Base-by-base conservation (phyloP, 2,329 filamentous ascomycete genomes). In the Aspergillus candidus region DNA sequence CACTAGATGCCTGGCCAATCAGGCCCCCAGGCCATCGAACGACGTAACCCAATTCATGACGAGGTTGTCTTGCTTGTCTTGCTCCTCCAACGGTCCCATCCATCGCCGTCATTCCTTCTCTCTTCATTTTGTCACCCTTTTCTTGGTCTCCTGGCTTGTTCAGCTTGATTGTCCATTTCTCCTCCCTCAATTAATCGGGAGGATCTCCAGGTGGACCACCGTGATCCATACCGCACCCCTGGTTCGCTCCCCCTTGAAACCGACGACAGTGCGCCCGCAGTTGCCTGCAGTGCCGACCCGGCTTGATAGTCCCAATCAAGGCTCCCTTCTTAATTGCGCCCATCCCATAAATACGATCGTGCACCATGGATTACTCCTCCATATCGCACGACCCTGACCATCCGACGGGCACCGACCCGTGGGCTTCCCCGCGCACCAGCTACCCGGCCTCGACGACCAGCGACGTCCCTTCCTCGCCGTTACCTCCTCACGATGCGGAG, bases 321-420 rank as follows among this genome's bases (percentile, higher is more conserved):
- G 18, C 6, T 22, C 18, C 47, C 51, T 49, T 17, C 22, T 13
- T 18, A 4, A 18, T 32, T 31, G 35, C 34, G 22, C 33, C 37
- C 45, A 49, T 44, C 51, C 42, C 43, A 48, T 40, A 44, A 29
- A 47, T 35, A 37, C 15, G 30, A 15, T 17, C 44, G 45, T 36
- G 37, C 17, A 41, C 42, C 14, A 86, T 86, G 83, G 83, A 86
- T 62, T 86, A 86, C 63, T 81, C 80, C 44, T 63, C 72, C 30
- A 68, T 79, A 40, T 70, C 74, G 42, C 68, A 76, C 53, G 79
- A 83, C 56, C 72, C 76, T 29, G 78, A 81, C 43, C 72, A 79
- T 58, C 75, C 77, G 35, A 71, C 71, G 31, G 81, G 74, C 41
- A 55, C 71, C 44, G 83, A 80, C 31, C 83, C 83, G 42, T 86